Evolutionary conservation across 2,329 filamentous ascomycete genomes (phyloP).

Genomic region (Fusarium odoratissimum): DNA sequence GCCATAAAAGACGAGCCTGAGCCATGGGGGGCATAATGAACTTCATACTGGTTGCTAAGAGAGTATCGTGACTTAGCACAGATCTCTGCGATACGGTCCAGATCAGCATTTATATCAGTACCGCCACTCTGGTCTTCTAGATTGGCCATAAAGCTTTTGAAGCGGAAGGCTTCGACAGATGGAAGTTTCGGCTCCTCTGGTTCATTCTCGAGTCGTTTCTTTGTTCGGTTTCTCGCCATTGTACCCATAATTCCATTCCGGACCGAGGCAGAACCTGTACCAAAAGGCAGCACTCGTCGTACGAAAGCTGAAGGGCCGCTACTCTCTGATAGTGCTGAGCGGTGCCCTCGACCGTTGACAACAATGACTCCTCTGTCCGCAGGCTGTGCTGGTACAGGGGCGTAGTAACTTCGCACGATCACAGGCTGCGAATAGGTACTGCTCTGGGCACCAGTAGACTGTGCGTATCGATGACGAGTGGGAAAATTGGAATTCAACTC

Average conservation of each 20-base stretch:
- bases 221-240: slow-evolving; percentile 58
- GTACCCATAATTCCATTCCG: slow-evolving; percentile 55
- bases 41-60: slow-evolving; percentile 74
- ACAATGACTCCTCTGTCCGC: slow-evolving; percentile 47
- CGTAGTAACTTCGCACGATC: slow-evolving; percentile 72
- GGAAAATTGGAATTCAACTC: slow-evolving; percentile 70
- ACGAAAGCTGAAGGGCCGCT: slow-evolving; percentile 47
- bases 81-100: slow-evolving; percentile 75
- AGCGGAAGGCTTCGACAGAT: slow-evolving; percentile 71
- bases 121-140: slow-evolving; percentile 58
- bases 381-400: slow-evolving; percentile 53
- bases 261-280: slow-evolving; percentile 46
- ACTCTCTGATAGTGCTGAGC: slow-evolving; percentile 43
- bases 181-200: slow-evolving; percentile 62
- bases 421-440: slow-evolving; percentile 74
- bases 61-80: slow-evolving; percentile 74
- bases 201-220: slow-evolving; percentile 48
- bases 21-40: slow-evolving; percentile 72
- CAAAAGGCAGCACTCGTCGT: slow-evolving; percentile 50
- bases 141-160: slow-evolving; percentile 72
- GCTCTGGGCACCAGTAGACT: slow-evolving; percentile 66
- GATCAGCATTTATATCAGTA: slow-evolving; percentile 65
- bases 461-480: slow-evolving; percentile 66
- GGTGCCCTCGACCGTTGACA: slow-evolving; percentile 46
- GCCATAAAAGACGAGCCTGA: slow-evolving; percentile 63